Evolutionary conservation across 306 rosid genomes (phyloP).

Genomic region (Cajanus cajan): DNA sequence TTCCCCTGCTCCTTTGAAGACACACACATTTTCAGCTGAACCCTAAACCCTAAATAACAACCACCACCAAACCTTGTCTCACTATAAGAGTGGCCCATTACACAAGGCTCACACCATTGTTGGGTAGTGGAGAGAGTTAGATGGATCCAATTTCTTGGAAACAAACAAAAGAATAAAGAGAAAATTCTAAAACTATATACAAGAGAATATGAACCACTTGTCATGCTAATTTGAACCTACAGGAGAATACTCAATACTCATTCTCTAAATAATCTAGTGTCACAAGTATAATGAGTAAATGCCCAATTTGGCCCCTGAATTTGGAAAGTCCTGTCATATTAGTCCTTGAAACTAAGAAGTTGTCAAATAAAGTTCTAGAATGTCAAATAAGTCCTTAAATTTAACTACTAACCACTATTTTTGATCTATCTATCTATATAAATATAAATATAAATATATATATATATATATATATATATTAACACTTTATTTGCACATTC

Average conservation of each 20-base stretch:
- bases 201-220: neutral
- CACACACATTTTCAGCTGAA: neutral
- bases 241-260: conserved; percentile 9
- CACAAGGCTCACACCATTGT: neutral
- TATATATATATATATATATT: too few relatives aligned
- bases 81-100: neutral
- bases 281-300: too few relatives aligned
- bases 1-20: neutral
- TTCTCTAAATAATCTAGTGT: neutral
- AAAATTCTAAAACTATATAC: neutral
- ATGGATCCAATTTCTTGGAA: neutral
- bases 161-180: neutral
- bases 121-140: neutral
- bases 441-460: too few relatives aligned
- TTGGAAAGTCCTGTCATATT: too few relatives aligned
- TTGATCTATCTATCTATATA: too few relatives aligned
- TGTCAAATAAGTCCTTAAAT: too few relatives aligned
- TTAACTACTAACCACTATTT: too few relatives aligned
- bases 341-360: too few relatives aligned
- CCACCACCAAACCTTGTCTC: neutral
- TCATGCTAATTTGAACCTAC: neutral
- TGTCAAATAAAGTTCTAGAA: too few relatives aligned
- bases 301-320: too few relatives aligned
- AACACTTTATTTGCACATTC: too few relatives aligned
- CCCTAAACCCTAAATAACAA: neutral